Conservation (phyloP, 495 filamentous ascomycete genomes). For the Thermochaetoides thermophila region DNA sequence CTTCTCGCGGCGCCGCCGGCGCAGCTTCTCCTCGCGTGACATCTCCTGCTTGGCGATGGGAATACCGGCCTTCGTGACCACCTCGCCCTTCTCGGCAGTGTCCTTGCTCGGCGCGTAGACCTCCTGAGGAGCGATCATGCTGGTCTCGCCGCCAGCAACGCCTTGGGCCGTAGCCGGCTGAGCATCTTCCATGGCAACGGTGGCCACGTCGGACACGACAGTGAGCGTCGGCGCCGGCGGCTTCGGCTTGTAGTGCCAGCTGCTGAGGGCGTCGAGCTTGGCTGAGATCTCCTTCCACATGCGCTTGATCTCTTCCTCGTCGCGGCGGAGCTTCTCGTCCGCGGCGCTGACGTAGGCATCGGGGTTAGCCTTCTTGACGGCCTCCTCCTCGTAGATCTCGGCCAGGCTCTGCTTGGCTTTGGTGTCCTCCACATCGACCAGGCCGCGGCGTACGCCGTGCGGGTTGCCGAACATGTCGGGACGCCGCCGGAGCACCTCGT, state of each 20-base stretch:
- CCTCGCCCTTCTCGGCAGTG: slow-evolving; percentile 48
- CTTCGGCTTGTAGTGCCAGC: slow-evolving; percentile 92
- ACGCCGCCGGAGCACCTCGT: slow-evolving; percentile 74
- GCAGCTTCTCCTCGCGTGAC: slow-evolving; percentile 73
- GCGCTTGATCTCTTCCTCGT: slow-evolving; percentile 70
- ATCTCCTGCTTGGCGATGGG: slow-evolving; percentile 77
- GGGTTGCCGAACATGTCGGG: slow-evolving; percentile 50
- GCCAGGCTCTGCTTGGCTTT: slow-evolving; percentile 78
- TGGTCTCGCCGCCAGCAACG: slow-evolving; percentile 55
- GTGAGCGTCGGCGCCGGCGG: slow-evolving; percentile 62
- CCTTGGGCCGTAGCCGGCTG: slow-evolving; percentile 65
- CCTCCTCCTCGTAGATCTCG: slow-evolving; percentile 88
- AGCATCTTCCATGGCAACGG: slow-evolving; percentile 88
- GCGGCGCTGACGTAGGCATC: slow-evolving; percentile 63
- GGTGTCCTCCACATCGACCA: slow-evolving; percentile 71
- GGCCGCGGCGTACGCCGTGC: slow-evolving; percentile 41
- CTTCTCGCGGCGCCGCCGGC: slow-evolving; percentile 64
- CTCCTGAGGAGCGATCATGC: slow-evolving; percentile 84
- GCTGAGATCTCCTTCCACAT: slow-evolving; percentile 72
- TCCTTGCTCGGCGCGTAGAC: slow-evolving; percentile 70
- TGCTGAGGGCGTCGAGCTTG: slow-evolving; percentile 76
- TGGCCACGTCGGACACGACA: slow-evolving; percentile 76
- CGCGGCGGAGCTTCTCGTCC: slow-evolving; percentile 65
- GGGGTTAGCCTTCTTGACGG: slow-evolving; percentile 62
- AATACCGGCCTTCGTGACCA: slow-evolving; percentile 67